Evolutionary conservation across 2,329 filamentous ascomycete species (phyloP).

Genomic region (Cephalotrichum gorgonifer): DNA sequence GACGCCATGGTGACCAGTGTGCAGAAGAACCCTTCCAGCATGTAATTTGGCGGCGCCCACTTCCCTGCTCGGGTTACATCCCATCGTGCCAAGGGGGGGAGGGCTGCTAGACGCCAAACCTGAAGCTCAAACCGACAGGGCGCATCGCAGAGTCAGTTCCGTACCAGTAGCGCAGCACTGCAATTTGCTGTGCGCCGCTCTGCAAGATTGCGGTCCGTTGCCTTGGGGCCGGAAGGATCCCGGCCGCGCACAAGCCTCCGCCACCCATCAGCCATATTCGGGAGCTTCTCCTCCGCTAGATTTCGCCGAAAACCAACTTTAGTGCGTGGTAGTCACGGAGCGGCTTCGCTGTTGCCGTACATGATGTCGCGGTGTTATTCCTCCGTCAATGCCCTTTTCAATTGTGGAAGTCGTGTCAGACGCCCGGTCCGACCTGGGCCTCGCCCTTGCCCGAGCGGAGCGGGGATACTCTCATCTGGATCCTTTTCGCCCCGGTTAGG

Average conservation of each 20-base stretch:
- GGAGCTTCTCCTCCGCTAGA: too few relatives aligned
- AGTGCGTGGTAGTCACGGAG: too few relatives aligned
- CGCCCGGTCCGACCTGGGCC: too few relatives aligned
- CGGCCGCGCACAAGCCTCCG: not conserved
- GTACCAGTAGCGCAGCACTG: not conserved
- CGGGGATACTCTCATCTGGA: too few relatives aligned
- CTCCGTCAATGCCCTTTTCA: too few relatives aligned
- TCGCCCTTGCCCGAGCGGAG: too few relatives aligned
- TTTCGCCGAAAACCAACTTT: too few relatives aligned
- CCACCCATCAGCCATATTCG: too few relatives aligned
- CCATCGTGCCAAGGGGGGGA: not conserved
- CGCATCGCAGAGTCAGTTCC: not conserved
- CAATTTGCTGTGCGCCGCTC: not conserved
- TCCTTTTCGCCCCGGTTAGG: too few relatives aligned
- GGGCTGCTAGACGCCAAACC: not conserved
- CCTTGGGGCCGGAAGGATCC: not conserved
- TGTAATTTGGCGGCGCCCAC: not conserved
- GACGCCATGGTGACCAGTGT: not conserved
- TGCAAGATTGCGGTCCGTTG: not conserved
- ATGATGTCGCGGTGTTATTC: too few relatives aligned
- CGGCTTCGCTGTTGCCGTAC: too few relatives aligned
- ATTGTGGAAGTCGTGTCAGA: too few relatives aligned
- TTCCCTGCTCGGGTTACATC: not conserved
- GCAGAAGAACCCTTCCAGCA: not conserved
- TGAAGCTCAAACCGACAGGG: constrained; percentile 6